Evolutionary conservation across 1,139 yeast genomes (phyloP), one percentile per base, ranked within the genome.

Genomic region (Pneumocystis carinii): DNA sequence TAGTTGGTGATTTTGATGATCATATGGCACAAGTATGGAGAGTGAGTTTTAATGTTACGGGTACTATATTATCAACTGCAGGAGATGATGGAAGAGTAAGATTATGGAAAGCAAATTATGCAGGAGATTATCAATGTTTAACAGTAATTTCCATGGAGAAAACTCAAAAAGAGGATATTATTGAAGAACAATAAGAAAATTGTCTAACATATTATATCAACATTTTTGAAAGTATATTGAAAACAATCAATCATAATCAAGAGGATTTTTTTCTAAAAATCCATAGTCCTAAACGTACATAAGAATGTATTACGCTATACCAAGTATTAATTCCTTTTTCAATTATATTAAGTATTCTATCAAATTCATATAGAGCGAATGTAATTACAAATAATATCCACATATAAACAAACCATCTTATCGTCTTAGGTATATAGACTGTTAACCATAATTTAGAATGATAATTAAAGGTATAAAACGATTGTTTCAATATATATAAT

Each of bases 41-140:
- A 61, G 97, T 92, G 6, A 82, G 87, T 53, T 92, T 97, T 97
- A 92, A 92, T 71, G 74, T 86, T 62, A 89, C 97, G 0, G 98
- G 97, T 2, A 89, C 98, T 0, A 85, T 92, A 15, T 76, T 92
- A 67, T 87, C 96, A 66, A 86, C 95, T 61, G 90, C 97, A 2
- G 98, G 98, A 15, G 97, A 90, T 71, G 98, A 92, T 71, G 97
- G 97, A 5, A 84, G 86, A 68, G 84, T 92, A 19, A 79, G 96
- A 69, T 78, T 92, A 68, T 92, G 97, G 96, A 92, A 92, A 74
- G 81, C 95, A 57, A 83, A 87, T 59, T 89, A 87, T 72, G 80
- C 86, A 66, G 86, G 87, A 69, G 90, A 87, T 71, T 92, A 90
- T 81, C 90, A 87, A 74, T 90, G 97, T 72, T 84, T 90, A 85